Evolutionary conservation across 2,329 filamentous ascomycete genomes (phyloP), one percentile per base, ranked within the genome.

Genomic region (Monilinia laxa): DNA sequence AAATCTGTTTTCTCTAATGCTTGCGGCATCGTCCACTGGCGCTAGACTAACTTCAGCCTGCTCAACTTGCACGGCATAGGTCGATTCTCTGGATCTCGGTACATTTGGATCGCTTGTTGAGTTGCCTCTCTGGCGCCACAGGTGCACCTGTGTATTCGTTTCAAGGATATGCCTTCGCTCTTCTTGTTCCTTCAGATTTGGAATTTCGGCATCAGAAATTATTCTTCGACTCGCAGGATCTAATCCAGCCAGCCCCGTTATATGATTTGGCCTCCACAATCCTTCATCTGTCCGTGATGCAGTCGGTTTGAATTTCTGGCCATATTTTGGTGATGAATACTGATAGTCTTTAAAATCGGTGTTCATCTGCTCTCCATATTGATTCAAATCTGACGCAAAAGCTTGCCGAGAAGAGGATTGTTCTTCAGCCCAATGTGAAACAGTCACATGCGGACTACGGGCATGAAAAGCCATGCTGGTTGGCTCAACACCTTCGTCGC

Each of bases 111-210:
- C 68, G 54, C 68, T 71, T 40, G 68, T 70, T n/a, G 66, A 64
- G 25, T 70, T 62, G 58, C 71, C 68, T 65, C 71, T 70, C 20
- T 70, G 73, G 54, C 73, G 70, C 77, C 77, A 78, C 55, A 76
- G 73, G 35, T 75, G 66, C 14, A 79, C 73, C 62, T 77, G 74
- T 23, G 63, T 68, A 42, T 76, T 77, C 63, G 76, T 77, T 28
- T 67, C 65, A 12, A 75, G 67, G 12, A 75, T 68, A n/a, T 71
- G 69, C 16, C 71, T 69, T 51, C 69, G 67, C 38, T 74, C 68
- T 60, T 75, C 73, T 68, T 75, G 72, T 40, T 79, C 74, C 56
- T 75, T 77, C 16, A 78, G 66, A 53, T 66, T 75, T 10, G 70
- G 72, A 3, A 76, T 66, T 58, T 73, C 71, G 9, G 62, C 62